Evolutionary conservation across 108 stramenopile species (phyloP).

Genomic region (Pseudonitzschia multiseries): DNA sequence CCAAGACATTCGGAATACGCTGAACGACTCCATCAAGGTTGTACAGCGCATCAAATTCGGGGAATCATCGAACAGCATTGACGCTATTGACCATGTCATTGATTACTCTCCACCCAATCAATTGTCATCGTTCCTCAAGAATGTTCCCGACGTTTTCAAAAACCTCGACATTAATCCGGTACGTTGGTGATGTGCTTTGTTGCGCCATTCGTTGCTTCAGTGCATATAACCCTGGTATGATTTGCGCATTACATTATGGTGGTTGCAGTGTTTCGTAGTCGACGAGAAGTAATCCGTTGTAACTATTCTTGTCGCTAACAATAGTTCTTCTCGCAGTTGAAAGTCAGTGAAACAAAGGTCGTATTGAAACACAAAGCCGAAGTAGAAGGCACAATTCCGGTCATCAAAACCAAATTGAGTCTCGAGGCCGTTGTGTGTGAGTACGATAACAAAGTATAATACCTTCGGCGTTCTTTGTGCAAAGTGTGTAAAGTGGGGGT

Average conservation of each 20-base stretch:
- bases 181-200: neutral
- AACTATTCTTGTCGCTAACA: neutral
- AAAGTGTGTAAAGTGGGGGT: too few relatives aligned
- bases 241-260: too few relatives aligned
- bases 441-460: constrained; percentile 7
- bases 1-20: constrained; percentile 37
- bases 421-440: constrained; percentile 48
- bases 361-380: constrained; percentile 76
- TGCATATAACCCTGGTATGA: too few relatives aligned
- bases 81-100: constrained; percentile 69
- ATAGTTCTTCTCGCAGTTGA: constrained; percentile 10
- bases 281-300: neutral
- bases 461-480: too few relatives aligned
- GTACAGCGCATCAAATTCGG: constrained; percentile 57
- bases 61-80: constrained; percentile 29
- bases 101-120: constrained; percentile 57
- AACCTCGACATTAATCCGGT: constrained; percentile 64
- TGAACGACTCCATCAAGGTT: constrained; percentile 51
- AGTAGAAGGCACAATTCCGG: constrained; percentile 46
- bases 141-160: constrained; percentile 36
- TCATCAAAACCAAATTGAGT: constrained; percentile 53
- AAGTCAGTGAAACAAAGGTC: constrained; percentile 58
- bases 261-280: too few relatives aligned
- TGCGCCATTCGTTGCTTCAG: too few relatives aligned
- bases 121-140: constrained; percentile 33